A percentile compares a stretch with the other conserved stretches of the same genome.
phyloP scores from a whole-genome alignment of 805 yeast genomes.

The Starmerella apis region DNA sequence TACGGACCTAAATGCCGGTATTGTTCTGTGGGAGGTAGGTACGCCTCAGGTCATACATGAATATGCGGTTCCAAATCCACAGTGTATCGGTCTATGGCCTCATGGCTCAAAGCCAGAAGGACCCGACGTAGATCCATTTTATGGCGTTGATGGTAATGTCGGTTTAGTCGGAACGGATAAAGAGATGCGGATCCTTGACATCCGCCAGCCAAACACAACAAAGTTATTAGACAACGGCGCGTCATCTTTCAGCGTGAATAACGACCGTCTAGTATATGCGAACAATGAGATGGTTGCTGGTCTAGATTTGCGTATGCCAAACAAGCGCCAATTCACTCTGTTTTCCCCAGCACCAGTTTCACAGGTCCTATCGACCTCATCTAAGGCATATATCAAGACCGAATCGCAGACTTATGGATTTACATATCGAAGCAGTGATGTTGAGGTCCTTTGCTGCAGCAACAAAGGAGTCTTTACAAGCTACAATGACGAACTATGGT shows the following conservation, averaged over 20 bases:
- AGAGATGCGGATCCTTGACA: conserved; percentile 23
- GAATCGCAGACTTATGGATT: not conserved
- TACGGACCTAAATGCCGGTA: conserved; percentile 37
- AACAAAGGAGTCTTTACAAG: not conserved
- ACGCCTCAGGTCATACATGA: conserved; percentile 39
- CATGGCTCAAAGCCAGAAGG: not conserved
- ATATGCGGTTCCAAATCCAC: conserved; percentile 33
- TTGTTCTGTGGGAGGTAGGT: conserved; percentile 63
- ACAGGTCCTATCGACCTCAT: not conserved
- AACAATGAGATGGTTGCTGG: not conserved
- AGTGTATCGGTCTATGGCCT: conserved; percentile 5
- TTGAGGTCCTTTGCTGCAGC: conserved; percentile 7
- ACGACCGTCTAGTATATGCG: not conserved
- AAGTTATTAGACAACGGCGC: not conserved
- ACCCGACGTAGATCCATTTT: conserved; percentile 26
- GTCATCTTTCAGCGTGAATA: not conserved
- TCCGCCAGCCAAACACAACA: conserved; percentile 1
- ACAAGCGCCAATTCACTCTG: not conserved
- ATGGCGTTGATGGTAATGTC: conserved; percentile 38
- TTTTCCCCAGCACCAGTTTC: not conserved
- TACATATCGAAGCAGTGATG: not conserved
- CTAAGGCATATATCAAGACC: conserved; percentile 8
- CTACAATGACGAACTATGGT: conserved; percentile 6
- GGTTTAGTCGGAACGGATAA: conserved; percentile 33
- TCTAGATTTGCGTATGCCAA: conserved; percentile 12